Percentiles rank a stretch among this genome's conserved stretches.
Conservation (phyloP, 2,329 filamentous ascomycete genomes). For the Aspergillus calidoustus region DNA sequence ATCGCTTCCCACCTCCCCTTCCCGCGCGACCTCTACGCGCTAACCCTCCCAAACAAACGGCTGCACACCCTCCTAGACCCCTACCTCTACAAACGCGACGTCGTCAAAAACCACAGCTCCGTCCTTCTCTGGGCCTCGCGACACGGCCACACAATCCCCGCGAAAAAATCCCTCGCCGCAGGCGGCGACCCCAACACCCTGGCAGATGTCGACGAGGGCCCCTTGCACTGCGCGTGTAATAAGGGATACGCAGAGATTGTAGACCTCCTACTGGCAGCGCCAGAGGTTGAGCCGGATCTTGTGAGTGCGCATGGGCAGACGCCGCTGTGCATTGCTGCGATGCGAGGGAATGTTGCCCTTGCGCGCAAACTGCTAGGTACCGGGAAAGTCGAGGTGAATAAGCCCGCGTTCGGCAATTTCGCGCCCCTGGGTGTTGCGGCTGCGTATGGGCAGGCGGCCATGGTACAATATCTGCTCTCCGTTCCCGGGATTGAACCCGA, state of each 20-base stretch:
- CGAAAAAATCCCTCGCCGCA: background rate
- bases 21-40: background rate
- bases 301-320: background rate
- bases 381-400: too few relatives aligned
- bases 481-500: too few relatives aligned
- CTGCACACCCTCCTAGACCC: background rate
- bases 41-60: background rate
- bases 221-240: background rate
- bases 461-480: too few relatives aligned
- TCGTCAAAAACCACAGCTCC: background rate
- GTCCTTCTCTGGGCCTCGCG: background rate
- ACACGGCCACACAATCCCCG: background rate
- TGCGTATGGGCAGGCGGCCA: too few relatives aligned
- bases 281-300: background rate
- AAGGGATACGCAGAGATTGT: background rate
- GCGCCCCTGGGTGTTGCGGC: too few relatives aligned
- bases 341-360: too few relatives aligned
- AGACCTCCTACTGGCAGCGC: background rate
- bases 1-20: background rate
- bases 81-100: background rate
- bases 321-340: background rate
- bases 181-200: background rate
- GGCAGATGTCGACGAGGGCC: background rate
- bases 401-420: too few relatives aligned
- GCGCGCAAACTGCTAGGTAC: too few relatives aligned